These are phyloP conservation scores for Coccomyxa sp. DNA, from an alignment of 139 green algal genomes.

Conservation along the genomic window DNA sequence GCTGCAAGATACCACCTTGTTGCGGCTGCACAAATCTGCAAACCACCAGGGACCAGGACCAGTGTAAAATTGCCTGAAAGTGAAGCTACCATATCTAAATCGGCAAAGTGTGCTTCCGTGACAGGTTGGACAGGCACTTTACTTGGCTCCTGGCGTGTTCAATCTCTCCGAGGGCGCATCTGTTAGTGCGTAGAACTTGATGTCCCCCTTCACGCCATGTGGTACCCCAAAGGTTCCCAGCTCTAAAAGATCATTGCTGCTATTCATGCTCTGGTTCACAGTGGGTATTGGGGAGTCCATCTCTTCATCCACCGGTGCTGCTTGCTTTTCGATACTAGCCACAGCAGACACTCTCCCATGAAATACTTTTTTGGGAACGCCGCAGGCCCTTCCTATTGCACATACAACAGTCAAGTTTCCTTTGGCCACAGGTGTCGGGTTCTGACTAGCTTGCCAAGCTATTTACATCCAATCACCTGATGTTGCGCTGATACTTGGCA, in stretches of 20 bases:
- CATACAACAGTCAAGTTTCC: neutral
- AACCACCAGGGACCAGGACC: neutral
- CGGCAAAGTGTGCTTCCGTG: neutral
- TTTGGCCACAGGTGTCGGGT: neutral
- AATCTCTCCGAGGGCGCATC: slow-evolving; percentile 48
- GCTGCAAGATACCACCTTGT: neutral
- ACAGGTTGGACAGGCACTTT: neutral
- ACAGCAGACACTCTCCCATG: neutral
- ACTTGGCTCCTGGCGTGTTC: slow-evolving; percentile 20
- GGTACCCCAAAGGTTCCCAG: slow-evolving; percentile 33
- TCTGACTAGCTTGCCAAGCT: too few relatives aligned
- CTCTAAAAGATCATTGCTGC: slow-evolving; percentile 29
- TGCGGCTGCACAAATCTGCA: slow-evolving; percentile 14
- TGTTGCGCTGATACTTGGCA: too few relatives aligned
- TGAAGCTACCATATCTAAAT: too few relatives aligned
- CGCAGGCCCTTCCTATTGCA: neutral
- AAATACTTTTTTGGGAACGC: neutral
- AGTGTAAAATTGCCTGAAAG: neutral
- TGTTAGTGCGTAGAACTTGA: slow-evolving; percentile 46
- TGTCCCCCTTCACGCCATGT: slow-evolving; percentile 47
- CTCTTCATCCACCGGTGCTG: neutral
- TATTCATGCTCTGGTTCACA: neutral
- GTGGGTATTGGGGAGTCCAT: neutral
- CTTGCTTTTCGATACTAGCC: neutral
- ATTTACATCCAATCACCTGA: too few relatives aligned